Evolutionary conservation across 495 filamentous ascomycete species (phyloP), one percentile per base, ranked within the genome.

Genomic region (Viridothelium virens): DNA sequence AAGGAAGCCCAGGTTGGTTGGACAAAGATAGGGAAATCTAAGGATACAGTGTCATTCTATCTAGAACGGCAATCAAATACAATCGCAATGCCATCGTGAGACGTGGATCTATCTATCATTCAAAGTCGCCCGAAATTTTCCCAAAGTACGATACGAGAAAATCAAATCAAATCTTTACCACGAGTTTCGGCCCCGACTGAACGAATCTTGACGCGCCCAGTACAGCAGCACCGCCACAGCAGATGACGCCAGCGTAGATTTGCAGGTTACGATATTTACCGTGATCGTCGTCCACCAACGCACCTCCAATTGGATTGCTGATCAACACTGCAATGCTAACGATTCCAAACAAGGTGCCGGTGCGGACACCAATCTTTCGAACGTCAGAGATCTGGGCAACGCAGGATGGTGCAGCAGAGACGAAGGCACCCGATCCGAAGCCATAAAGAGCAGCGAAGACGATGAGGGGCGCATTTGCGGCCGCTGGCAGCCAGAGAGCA

Each of bases 371-470:
- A 14, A 94, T 89, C 71, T 91, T 78, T 7, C 86, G 79, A 50
- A 91, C 79, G 68, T 90, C 86, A 12, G 85, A 87, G 69, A 92
- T 87, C 72, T 90, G 87, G 0, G 87, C 88, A 25, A 89, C 74
- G 12, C 88, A 76, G 0, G 85, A 83, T 0, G 86, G 84, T 0
- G 80, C 77, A 2, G 91, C 76, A 0, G 84, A 86, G 63, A 92
- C 84, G 71, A 87, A 89, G 2, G 87, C 86, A 5, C 90, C 89
- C 0, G 87, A 88, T 14, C 82, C 79, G 73, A 92, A 90, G 1
- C 90, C 90, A 73, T 87, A 92, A 0, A 91, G 70, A 0, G 81
- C 82, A 2, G 83, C 81, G 75, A 87, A 91, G 14, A 84, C 74
- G 64, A 93, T 86, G 48, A 84, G 84, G 1, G 87, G 80, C 1